Evolutionary conservation across 257 asterid species (phyloP), one percentile per base, ranked within the genome.

Genomic region (Solanum paucissectum): DNA sequence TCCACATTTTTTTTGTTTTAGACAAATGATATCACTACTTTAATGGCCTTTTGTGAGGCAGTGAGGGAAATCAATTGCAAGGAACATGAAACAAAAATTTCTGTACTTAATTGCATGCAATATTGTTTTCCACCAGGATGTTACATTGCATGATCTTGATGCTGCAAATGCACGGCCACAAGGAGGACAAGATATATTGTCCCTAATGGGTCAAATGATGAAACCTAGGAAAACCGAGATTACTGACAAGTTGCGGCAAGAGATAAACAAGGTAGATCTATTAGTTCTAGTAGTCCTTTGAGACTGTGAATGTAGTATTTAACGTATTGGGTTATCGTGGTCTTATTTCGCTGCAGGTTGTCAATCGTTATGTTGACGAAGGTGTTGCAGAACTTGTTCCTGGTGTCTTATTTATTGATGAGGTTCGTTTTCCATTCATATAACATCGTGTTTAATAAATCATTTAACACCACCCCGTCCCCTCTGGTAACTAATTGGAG

Each of bases 91-190:
- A 18, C 69, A 82, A 49, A 29, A 16, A 29, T 9, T 29, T 81
- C 85, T 81, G 42, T 81, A 18, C 68, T 46, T 49, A 82, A 18
- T 29, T 46, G 8, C 29, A 46, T 20, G 11, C 6, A 0, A 6
- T 82, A 29, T 87, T 86, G 34, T 83, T 72, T 71, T 76, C 36
- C 55, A 5, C 58, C 90, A 96, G 83, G 83, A 74, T 74, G 83
- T 74, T 74, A 74, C 83, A 1, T 87, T 97, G 90, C 99, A 97
- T 90, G 98, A 97, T 91, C 96, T 97, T 85, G 99, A 97, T 92
- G 95, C 98, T 91, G 98, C 99, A 85, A 97, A 95, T 92, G 99
- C 99, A 90, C 91, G 98, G 40, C 98, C 98, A 62, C 99, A 95
- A 92, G 99, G 99, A 86, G 99, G 99, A 40, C 99, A 97, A 90